phyloP scores from a whole-genome alignment of 176 grass and related monocot genomes.

The Aegilops tauschii region DNA sequence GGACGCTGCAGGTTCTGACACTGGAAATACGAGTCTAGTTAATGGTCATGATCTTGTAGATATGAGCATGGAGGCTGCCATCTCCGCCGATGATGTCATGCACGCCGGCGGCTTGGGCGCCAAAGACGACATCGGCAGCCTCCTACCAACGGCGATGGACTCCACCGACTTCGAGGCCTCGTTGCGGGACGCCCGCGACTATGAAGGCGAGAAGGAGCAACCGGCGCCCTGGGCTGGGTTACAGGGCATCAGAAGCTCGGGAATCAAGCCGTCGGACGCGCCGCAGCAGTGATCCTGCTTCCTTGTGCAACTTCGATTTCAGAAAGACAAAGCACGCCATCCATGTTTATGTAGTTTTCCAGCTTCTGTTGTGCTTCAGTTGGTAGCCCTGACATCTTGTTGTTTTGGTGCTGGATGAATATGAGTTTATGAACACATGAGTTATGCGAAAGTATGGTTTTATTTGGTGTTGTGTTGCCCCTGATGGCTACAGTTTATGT shows the following conservation, averaged over 20 bases:
- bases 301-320: background rate
- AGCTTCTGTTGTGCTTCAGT: background rate
- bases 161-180: conserved; percentile 67
- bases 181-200: conserved; percentile 35
- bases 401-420: background rate
- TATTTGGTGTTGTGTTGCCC: background rate
- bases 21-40: background rate
- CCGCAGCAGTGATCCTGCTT: background rate
- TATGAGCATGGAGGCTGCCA: conserved; percentile 64
- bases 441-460: background rate
- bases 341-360: background rate
- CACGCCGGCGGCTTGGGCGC: conserved; percentile 66
- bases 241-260: background rate
- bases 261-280: background rate
- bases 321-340: too few relatives aligned
- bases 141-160: conserved; percentile 63
- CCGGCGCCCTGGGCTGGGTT: conserved; percentile 41
- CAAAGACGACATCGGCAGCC: conserved; percentile 63
- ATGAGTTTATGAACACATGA: background rate
- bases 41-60: conserved; percentile 26
- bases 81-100: conserved; percentile 54
- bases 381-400: background rate
- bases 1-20: background rate
- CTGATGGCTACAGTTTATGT: too few relatives aligned
- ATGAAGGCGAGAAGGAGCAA: conserved; percentile 50